Evolutionary conservation across 2,329 filamentous ascomycete genomes (phyloP).

Genomic region (Ophiostoma montium): DNA sequence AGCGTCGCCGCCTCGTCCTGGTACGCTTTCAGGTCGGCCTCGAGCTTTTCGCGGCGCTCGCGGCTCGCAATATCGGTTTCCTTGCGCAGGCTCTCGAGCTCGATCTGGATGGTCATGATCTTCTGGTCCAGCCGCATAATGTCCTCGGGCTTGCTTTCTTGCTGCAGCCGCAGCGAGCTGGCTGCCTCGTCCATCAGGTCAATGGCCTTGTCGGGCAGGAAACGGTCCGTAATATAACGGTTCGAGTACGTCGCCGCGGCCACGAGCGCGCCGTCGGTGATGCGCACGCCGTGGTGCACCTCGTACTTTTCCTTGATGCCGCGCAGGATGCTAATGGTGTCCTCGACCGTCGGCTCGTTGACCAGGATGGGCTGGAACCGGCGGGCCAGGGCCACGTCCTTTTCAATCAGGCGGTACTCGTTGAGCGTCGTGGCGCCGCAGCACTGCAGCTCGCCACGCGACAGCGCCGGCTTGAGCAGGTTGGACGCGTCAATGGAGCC

Average conservation of each 20-base stretch:
- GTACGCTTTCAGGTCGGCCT: slow-evolving; percentile 59
- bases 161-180: slow-evolving; percentile 76
- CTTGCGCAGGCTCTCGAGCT: slow-evolving; percentile 85
- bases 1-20: slow-evolving; percentile 64
- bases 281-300: slow-evolving; percentile 89
- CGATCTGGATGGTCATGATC: slow-evolving; percentile 95
- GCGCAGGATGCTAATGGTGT: slow-evolving; percentile 87
- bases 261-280: slow-evolving; percentile 82
- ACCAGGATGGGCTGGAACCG: slow-evolving; percentile 91
- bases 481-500: slow-evolving; percentile 96
- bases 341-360: slow-evolving; percentile 78
- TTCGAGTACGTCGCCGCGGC: slow-evolving; percentile 87
- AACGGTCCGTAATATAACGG: slow-evolving; percentile 91
- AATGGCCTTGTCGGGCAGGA: slow-evolving; percentile 92
- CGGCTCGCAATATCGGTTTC: slow-evolving; percentile 83
- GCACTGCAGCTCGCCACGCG: slow-evolving; percentile 83
- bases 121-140: slow-evolving; percentile 86
- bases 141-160: slow-evolving; percentile 91
- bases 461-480: slow-evolving; percentile 83
- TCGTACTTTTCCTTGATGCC: slow-evolving; percentile 98
- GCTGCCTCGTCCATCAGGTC: slow-evolving; percentile 94
- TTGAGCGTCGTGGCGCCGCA: slow-evolving; percentile 87
- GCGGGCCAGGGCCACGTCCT: slow-evolving; percentile 82
- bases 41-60: slow-evolving; percentile 75
- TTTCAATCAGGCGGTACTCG: slow-evolving; percentile 89